A percentile compares a stretch with the other conserved stretches of the same genome.
Conservation (phyloP, 371 early-diverging fungal genomes). For the Circinella minor region DNA sequence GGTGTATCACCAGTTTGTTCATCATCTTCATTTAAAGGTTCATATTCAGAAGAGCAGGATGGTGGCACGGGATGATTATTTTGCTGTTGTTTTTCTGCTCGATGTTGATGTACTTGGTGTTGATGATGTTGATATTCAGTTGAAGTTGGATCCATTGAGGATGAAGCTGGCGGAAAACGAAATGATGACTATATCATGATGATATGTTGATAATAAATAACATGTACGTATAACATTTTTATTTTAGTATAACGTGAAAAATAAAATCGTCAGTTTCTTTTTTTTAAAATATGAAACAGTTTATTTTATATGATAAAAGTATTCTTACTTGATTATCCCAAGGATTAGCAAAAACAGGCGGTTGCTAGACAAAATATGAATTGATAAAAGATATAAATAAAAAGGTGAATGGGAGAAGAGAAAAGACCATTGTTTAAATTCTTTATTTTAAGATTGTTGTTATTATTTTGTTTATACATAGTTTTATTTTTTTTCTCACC, state of each 20-base stretch:
- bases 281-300: not conserved
- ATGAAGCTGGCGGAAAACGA: conserved; percentile 11
- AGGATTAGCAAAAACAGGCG: conserved; percentile 21
- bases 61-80: not conserved
- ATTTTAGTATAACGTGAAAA: not conserved
- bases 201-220: not conserved
- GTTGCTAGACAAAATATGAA: conserved; percentile 5
- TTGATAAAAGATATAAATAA: not conserved
- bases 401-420: not conserved
- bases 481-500: conserved; percentile 23
- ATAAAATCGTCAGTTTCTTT: not conserved
- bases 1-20: conserved; percentile 18
- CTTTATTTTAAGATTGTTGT: not conserved
- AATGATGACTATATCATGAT: conserved; percentile 4
- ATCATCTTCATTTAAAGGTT: not conserved
- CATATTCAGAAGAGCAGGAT: not conserved
- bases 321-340: conserved; percentile 23
- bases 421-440: not conserved
- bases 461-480: not conserved
- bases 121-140: not conserved
- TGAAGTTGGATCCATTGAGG: not conserved
- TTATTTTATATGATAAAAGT: not conserved
- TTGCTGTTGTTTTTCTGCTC: not conserved
- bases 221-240: too few species aligned
- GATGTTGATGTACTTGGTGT: not conserved